Percentiles rank a stretch among this genome's conserved stretches.
These are phyloP conservation scores for Dioszegia aurantiaca DNA, from an alignment of 768 basidiomycete genomes.

Conservation along the genomic window DNA sequence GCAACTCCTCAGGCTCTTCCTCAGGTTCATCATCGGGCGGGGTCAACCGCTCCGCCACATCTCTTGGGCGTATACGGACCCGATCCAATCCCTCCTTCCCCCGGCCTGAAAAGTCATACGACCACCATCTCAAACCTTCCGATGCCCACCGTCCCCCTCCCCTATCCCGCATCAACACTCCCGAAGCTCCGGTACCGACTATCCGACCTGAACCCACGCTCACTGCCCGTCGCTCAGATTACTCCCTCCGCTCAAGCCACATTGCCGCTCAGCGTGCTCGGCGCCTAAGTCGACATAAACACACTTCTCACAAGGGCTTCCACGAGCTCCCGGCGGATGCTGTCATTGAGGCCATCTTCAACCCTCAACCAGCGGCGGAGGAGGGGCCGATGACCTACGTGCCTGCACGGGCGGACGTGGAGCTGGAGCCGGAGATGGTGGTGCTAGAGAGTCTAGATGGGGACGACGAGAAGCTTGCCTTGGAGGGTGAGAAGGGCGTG, in stretches of 20 bases:
- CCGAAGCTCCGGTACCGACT: neutral
- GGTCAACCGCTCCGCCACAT: constrained; percentile 15
- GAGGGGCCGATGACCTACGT: constrained; percentile 20
- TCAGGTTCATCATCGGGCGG: constrained; percentile 21
- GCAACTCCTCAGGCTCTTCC: constrained; percentile 36
- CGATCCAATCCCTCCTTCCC: constrained; percentile 8
- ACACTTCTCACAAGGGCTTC: neutral
- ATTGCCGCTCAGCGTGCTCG: neutral
- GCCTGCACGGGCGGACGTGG: neutral
- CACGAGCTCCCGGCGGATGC: constrained; percentile 31
- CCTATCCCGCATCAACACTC: neutral
- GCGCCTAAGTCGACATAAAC: neutral
- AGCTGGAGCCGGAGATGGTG: neutral
- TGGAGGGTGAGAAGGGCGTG: neutral
- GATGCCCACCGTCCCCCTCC: constrained; percentile 6
- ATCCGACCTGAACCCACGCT: constrained; percentile 10
- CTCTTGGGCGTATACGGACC: constrained; percentile 17
- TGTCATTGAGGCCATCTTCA: constrained; percentile 44
- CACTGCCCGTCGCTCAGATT: constrained; percentile 10
- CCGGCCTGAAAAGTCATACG: constrained; percentile 16
- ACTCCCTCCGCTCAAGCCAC: neutral
- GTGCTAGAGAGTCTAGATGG: neutral
- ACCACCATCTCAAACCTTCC: constrained; percentile 30
- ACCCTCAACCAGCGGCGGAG: constrained; percentile 29
- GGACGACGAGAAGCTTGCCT: neutral